phyloP scores from a whole-genome alignment of 768 basidiomycete genomes.

The Hortiboletus flavorubellus region DNA sequence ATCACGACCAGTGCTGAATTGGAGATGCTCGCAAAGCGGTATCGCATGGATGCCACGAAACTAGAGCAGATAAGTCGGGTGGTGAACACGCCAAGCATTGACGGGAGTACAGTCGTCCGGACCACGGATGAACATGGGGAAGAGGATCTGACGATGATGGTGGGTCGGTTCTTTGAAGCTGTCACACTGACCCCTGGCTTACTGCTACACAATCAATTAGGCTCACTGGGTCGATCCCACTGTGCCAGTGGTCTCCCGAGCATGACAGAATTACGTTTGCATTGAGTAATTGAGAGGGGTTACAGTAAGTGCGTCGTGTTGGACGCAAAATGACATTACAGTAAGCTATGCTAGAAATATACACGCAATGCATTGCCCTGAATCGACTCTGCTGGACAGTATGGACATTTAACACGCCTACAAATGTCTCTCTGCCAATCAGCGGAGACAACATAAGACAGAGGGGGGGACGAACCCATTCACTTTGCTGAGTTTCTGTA shows the following conservation, averaged over 20 bases:
- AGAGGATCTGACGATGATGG: constrained; percentile 49
- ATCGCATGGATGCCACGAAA: constrained; percentile 51
- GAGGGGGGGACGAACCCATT: constrained; percentile 59
- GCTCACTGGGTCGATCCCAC: constrained; percentile 28
- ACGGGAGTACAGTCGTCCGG: constrained; percentile 41
- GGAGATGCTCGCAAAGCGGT: constrained; percentile 48
- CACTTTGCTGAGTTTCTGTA: constrained; percentile 85
- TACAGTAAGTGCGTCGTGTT: constrained; percentile 10
- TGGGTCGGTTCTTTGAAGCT: constrained; percentile 27
- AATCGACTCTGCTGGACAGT: constrained; percentile 83
- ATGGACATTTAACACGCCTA: constrained; percentile 94
- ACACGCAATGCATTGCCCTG: constrained; percentile 56
- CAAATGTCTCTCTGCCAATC: background rate
- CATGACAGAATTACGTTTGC: background rate
- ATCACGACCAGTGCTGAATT: constrained; percentile 41
- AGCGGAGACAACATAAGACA: background rate
- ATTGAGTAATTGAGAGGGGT: background rate
- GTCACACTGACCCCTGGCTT: background rate
- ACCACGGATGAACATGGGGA: constrained; percentile 53
- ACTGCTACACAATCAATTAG: constrained; percentile 13
- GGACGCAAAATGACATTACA: background rate
- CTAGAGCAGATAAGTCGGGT: constrained; percentile 51
- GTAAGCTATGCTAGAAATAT: constrained; percentile 47
- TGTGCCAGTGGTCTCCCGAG: background rate
- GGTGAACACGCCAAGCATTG: constrained; percentile 65